phyloP scores from a whole-genome alignment of 768 basidiomycete species.

The Mycena amicta region DNA sequence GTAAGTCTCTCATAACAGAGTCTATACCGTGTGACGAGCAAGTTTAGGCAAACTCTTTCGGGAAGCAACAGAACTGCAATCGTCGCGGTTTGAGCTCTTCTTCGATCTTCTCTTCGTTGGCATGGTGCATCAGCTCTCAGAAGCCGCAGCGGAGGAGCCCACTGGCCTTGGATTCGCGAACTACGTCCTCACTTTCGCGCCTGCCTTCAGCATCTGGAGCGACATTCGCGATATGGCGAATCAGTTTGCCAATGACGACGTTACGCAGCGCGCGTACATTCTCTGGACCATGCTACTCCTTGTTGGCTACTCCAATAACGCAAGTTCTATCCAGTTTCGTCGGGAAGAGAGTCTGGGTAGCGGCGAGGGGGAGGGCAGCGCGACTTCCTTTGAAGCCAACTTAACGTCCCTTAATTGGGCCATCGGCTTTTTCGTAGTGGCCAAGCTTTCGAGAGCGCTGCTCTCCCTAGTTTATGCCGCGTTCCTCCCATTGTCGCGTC shows the following conservation, averaged over 20 bases:
- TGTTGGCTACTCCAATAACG: slow-evolving; percentile 36
- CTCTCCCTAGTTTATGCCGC: slow-evolving; percentile 17
- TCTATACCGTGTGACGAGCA: too few species aligned
- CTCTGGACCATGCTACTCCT: slow-evolving; percentile 33
- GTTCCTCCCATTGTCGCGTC: slow-evolving; percentile 20
- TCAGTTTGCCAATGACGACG: slow-evolving; percentile 34
- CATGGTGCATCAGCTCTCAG: slow-evolving; percentile 34
- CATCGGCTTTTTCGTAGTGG: slow-evolving; percentile 24
- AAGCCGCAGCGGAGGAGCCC: slow-evolving; percentile 29
- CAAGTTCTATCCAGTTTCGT: slow-evolving; percentile 29
- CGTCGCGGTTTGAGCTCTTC: slow-evolving; percentile 35
- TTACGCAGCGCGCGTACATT: slow-evolving; percentile 31
- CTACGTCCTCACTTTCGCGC: slow-evolving; percentile 28
- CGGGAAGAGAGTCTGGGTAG: background rate
- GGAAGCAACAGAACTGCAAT: slow-evolving; percentile 20
- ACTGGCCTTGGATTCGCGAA: slow-evolving; percentile 22
- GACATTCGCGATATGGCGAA: slow-evolving; percentile 35
- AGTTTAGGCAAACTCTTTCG: slow-evolving; percentile 22
- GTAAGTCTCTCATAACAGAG: too few species aligned
- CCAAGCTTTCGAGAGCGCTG: slow-evolving; percentile 19
- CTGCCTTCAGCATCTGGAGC: slow-evolving; percentile 33
- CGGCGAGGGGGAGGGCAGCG: background rate
- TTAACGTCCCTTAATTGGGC: slow-evolving; percentile 19
- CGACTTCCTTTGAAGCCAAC: background rate
- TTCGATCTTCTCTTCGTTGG: slow-evolving; percentile 38